A percentile compares a stretch with the other conserved stretches of the same genome.
These are phyloP conservation scores for Camellia japonica DNA, from an alignment of 148 eudicot genomes.

Conservation along the genomic window DNA sequence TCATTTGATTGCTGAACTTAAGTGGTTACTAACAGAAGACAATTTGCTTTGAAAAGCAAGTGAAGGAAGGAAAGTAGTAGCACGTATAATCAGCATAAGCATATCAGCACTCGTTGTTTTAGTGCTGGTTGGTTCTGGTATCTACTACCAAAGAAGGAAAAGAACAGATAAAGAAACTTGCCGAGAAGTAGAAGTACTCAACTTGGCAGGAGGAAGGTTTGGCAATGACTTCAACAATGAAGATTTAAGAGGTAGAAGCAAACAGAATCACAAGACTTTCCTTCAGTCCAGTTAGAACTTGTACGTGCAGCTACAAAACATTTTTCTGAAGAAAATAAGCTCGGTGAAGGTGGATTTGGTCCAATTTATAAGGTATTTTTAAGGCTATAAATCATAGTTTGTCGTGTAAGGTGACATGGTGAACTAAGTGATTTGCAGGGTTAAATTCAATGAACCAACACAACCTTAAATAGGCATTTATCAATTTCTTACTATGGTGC, in stretches of 20 bases:
- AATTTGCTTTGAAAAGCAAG: not conserved
- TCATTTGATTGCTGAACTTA: not conserved
- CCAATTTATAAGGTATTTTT: slow-evolving; percentile 16
- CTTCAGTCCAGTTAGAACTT: not conserved
- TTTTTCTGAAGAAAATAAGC: slow-evolving; percentile 21
- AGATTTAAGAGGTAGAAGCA: not conserved
- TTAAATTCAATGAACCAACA: not conserved
- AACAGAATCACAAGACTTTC: not conserved
- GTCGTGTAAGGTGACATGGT: no score
- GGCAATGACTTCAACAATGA: not conserved
- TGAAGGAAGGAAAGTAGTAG: not conserved
- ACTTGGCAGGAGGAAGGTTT: not conserved
- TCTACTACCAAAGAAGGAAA: not conserved
- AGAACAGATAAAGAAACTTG: not conserved
- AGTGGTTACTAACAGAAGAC: not conserved
- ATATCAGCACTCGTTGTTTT: slow-evolving; percentile 1
- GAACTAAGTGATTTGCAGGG: no score
- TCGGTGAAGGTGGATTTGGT: slow-evolving; percentile 26
- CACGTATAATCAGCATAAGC: not conserved
- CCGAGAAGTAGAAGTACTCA: not conserved
- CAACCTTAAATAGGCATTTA: no score
- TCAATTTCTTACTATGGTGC: not conserved
- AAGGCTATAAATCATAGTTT: not conserved
- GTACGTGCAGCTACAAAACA: slow-evolving; percentile 9
- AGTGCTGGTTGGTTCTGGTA: slow-evolving; percentile 4